Evolutionary conservation across 306 rosid species (phyloP).

Genomic region (Dalbergia oliveri): DNA sequence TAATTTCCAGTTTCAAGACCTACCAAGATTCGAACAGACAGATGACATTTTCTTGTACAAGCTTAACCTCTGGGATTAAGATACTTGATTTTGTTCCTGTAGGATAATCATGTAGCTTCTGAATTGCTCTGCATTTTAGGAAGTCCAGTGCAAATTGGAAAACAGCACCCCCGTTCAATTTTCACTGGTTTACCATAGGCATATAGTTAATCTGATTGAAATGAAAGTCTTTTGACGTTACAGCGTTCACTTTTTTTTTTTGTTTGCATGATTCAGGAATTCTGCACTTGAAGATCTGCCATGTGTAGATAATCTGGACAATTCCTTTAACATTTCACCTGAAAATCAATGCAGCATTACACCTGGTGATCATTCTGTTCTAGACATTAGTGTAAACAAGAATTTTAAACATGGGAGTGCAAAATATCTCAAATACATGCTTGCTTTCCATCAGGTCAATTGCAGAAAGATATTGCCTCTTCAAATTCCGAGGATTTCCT

Average conservation of each 20-base stretch:
- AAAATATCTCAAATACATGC: constrained; percentile 47
- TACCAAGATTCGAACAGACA: constrained; percentile 55
- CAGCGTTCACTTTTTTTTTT: constrained; percentile 38
- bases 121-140: constrained; percentile 46
- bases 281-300: constrained; percentile 55
- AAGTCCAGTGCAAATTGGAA: constrained; percentile 51
- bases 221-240: constrained; percentile 22
- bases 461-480: constrained; percentile 39
- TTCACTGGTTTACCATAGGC: constrained; percentile 45
- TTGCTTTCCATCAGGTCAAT: constrained; percentile 42
- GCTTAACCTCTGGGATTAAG: constrained; percentile 69
- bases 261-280: constrained; percentile 54
- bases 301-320: constrained; percentile 43
- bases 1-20: constrained; percentile 60
- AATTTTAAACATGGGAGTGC: constrained; percentile 41
- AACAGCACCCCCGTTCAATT: constrained; percentile 47
- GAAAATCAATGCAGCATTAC: constrained; percentile 41
- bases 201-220: constrained; percentile 18
- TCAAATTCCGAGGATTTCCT: constrained; percentile 38
- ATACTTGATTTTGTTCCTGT: constrained; percentile 62
- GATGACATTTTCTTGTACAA: constrained; percentile 79
- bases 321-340: constrained; percentile 48
- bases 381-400: constrained; percentile 37
- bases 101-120: constrained; percentile 53
- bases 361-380: constrained; percentile 38